Evolutionary conservation across 208 protist genomes (phyloP).

Genomic region (Acanthamoeba sp.): DNA sequence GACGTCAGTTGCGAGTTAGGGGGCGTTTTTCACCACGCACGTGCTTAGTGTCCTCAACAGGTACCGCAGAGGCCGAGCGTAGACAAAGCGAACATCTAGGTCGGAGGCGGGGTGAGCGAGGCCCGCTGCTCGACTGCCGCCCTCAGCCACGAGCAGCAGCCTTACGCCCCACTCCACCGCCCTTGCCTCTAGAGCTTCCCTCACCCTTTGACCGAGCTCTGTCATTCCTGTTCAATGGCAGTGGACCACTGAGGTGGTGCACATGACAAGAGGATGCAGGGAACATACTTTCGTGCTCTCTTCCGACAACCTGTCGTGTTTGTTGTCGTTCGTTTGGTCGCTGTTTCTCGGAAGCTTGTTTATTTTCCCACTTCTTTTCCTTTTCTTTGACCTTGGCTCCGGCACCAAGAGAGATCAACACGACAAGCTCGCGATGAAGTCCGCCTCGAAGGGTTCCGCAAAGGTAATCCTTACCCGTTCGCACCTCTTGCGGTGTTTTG

Average conservation of each 20-base stretch:
- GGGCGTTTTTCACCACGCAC: no score
- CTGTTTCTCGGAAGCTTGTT: background rate
- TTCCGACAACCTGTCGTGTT: no score
- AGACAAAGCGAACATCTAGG: slow-evolving; percentile 52
- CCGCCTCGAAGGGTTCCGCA: background rate
- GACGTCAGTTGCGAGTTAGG: no score
- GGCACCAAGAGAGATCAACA: background rate
- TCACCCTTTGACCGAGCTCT: background rate
- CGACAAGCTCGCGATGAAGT: background rate
- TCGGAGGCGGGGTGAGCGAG: background rate
- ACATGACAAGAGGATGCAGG: no score
- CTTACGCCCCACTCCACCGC: slow-evolving; percentile 12
- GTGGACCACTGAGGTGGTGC: no score
- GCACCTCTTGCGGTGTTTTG: no score
- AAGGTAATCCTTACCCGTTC: background rate
- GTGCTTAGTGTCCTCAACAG: no score
- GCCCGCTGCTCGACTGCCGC: background rate
- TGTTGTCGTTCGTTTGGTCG: no score
- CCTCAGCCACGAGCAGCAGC: slow-evolving; percentile 29
- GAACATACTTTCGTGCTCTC: no score
- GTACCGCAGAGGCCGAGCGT: background rate
- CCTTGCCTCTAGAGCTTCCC: background rate
- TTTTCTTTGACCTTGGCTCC: background rate
- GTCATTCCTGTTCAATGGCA: no score
- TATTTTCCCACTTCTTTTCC: background rate